phyloP scores from a whole-genome alignment of 331 rosid species.

The Saraca asoca region DNA sequence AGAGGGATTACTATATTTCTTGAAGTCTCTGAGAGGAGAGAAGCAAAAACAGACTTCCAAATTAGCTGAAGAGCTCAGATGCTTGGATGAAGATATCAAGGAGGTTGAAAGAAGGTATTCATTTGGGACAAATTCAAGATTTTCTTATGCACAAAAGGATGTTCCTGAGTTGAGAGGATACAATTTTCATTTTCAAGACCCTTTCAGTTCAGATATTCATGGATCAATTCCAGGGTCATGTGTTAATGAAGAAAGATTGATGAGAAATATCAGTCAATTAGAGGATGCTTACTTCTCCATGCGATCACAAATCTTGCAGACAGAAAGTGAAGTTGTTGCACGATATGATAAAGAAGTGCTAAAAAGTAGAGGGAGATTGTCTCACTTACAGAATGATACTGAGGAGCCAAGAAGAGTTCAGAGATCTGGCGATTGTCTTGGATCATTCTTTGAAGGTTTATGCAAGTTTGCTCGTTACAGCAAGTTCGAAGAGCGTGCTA shows the following conservation, averaged over 20 bases:
- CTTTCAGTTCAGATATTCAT: conserved; percentile 31
- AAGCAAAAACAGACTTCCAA: conserved; percentile 49
- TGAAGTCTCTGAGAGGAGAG: conserved; percentile 47
- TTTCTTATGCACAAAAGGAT: conserved; percentile 34
- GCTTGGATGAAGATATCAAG: conserved; percentile 62
- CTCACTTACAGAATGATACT: conserved; percentile 34
- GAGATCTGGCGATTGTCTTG: conserved; percentile 47
- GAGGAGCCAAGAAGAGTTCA: conserved; percentile 37
- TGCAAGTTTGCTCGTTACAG: conserved; percentile 60
- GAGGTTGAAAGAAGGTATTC: conserved; percentile 46
- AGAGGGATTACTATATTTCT: conserved; percentile 46
- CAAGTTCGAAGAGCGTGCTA: conserved; percentile 63
- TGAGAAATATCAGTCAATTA: conserved; percentile 47
- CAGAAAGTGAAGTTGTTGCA: conserved; percentile 34
- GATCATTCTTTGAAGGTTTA: conserved; percentile 65
- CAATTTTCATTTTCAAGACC: conserved; percentile 29
- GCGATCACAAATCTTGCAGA: conserved; percentile 44
- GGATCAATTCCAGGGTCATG: conserved; percentile 39
- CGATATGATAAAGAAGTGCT: conserved; percentile 45
- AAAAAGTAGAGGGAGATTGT: conserved; percentile 38
- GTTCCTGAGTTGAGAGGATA: conserved; percentile 29
- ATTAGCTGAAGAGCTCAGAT: conserved; percentile 53
- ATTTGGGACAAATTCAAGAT: conserved; percentile 35
- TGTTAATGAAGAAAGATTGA: conserved; percentile 41
- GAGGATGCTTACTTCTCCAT: conserved; percentile 57